These are phyloP conservation scores for Colletotrichum lindemuthianum DNA, from an alignment of 2,329 filamentous ascomycete genomes.

Conservation along the genomic window DNA sequence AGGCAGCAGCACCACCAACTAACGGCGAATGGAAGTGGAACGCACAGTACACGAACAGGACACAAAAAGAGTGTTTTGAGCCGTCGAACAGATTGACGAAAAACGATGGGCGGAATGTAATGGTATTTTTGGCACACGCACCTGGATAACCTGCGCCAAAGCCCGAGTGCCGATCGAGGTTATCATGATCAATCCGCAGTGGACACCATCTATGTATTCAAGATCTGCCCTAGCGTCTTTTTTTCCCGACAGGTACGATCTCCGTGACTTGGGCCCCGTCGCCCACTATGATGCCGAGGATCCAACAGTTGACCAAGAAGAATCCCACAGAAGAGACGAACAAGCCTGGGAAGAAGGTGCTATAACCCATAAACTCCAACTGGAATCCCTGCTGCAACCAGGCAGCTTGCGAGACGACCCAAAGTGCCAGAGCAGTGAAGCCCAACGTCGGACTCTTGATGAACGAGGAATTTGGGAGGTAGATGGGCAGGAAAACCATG, in stretches of 20 bases:
- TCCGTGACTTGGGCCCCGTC: constrained; percentile 62
- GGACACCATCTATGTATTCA: no score
- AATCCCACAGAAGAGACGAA: constrained; percentile 81
- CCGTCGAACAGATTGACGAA: no score
- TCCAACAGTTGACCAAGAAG: constrained; percentile 88
- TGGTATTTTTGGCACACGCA: no score
- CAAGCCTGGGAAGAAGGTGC: constrained; percentile 86
- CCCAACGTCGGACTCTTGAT: constrained; percentile 70
- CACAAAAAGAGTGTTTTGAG: no score
- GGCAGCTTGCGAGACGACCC: constrained; percentile 78
- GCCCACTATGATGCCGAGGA: constrained; percentile 80
- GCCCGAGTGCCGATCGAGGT: no score
- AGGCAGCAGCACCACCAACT: constrained; percentile 13
- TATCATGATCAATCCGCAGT: no score
- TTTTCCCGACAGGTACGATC: not conserved
- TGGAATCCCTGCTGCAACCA: constrained; percentile 82
- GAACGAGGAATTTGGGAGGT: constrained; percentile 83
- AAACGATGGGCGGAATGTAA: no score
- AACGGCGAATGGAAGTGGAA: no score
- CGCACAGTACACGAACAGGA: no score
- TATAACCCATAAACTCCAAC: constrained; percentile 82
- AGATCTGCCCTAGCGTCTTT: not conserved
- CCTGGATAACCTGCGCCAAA: no score
- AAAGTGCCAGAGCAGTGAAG: constrained; percentile 71
- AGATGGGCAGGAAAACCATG: constrained; percentile 90